Evolutionary conservation across 768 basidiomycete species (phyloP), one percentile per base, ranked within the genome.

Genomic region (Kwoniella sp.): DNA sequence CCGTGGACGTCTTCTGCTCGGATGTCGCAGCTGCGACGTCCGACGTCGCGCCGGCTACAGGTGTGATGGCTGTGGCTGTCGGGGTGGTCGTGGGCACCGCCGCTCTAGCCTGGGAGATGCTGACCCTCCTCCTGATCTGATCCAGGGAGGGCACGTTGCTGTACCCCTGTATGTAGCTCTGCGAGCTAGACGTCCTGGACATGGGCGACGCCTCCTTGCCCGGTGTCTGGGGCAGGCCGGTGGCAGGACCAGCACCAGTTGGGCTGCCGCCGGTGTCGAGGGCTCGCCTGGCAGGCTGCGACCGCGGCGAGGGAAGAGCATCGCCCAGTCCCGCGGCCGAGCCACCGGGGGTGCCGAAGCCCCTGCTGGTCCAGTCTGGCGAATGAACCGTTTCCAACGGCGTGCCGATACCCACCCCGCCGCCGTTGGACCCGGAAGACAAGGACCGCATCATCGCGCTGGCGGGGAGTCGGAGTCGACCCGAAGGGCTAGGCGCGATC

Each of bases 101-200:
- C 29, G 43, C 39, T 28, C 47, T 48, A 27, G 34, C 47, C 11
- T 39, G 48, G 15, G 48, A 53, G 23, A 43, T 23, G 14, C 51
- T 61, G 34, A 62, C 47, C 26, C 61, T 39, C 25, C 55, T 27
- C 39, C 63, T 44, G 36, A 67, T 70, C 25, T 61, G 63, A 27
- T 57, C 58, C 4, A 70, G 40, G 39, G 59, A 64, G 20, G 68
- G 68, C 2, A 67, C 61, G 33, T 62, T 60, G 39, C 55, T 65
- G 44, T 67, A 70, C 20, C 65, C 68, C 34, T 61, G 42, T n/a
- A 67, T 58, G 49, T 61, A 61, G 12, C 48, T 47, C 22, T 56
- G 53, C 17, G 47, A 43, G 38, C 56, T 56, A 5, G 39, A 23
- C 5, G 48, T 44, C 34, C 54, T 28, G 11, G 53, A 47, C 53